Base-by-base conservation (phyloP, 208 protist species). In the Balamuthia mandrillaris region DNA sequence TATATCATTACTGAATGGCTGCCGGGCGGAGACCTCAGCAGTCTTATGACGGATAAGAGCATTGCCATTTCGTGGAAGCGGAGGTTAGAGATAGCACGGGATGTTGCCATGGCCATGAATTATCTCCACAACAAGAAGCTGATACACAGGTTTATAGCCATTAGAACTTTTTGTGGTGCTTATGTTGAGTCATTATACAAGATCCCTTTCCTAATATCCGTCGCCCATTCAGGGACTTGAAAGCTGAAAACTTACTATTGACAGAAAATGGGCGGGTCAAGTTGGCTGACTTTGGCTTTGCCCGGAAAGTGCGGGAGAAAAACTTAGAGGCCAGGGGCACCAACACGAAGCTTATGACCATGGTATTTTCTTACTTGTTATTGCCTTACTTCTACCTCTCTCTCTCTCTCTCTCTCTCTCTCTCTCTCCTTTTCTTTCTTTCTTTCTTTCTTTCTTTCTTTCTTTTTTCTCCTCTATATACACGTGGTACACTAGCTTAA, bases 81-180 rank as follows among this genome's bases (percentile, higher is more conserved):
- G 29, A 44, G 65, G 31, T 21, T 74, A 27, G 41, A 39, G 9
- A 74, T 74, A 42, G 65, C 65, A 35, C 44, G 44, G n/a, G 65
- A 74, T 42, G 33, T 74, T n/a, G 65, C 65, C 3, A 52, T 42
- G 33, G 65, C 65, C 39, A 74, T 74, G 65, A 42, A 35, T 7
- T 74, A 52, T n/a, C 65, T 74, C 33, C 44, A 74, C 65, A 74
- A 74, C 41, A 74, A 74, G 65, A 74, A 74, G 12, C 37, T 74
- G 2, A 74, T 74, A n/a, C 65, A 74, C 65, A 44, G 65, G 10
- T 4, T 18, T 54, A 12, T 18, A 54, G 47, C 47, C 18, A 18
- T 12, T 54, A 18, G 12, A 18, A 18, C 47, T 54, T n/a, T 54
- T 18, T 18, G 12, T 18, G 12, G 18, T 12, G 12, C 47, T 54